phyloP scores from a whole-genome alignment of 352 stramenopile species.

The Phytopythium helicoides region DNA sequence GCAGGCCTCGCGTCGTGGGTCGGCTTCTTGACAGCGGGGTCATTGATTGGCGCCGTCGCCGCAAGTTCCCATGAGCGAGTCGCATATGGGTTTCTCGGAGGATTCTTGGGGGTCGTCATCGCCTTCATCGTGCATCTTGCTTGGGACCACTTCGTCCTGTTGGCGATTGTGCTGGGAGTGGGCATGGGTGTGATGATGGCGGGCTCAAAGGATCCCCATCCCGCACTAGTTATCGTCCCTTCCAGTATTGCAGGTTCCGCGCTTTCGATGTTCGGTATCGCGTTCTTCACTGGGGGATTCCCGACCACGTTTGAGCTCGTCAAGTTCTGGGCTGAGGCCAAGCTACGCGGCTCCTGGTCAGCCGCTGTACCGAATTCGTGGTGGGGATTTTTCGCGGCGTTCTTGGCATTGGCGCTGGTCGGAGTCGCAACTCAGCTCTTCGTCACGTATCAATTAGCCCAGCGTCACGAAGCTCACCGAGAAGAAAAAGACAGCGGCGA shows the following conservation, averaged over 20 bases:
- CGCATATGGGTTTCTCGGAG: constrained; percentile 1
- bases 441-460: no score
- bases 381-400: constrained; percentile 4
- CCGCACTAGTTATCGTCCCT: constrained; percentile 2
- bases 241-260: constrained; percentile 2
- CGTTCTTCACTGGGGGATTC: constrained; percentile 5
- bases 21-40: not conserved
- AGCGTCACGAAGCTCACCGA: no score
- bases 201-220: not conserved
- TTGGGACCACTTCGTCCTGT: constrained; percentile 7
- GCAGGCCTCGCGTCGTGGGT: constrained; percentile 4
- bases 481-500: no score
- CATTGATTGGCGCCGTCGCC: constrained; percentile 1
- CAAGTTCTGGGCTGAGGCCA: constrained; percentile 7
- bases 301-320: constrained; percentile 4
- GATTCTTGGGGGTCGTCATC: constrained; percentile 4
- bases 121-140: constrained; percentile 4
- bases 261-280: not conserved
- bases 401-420: not conserved
- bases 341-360: constrained; percentile 1
- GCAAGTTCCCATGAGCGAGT: not conserved
- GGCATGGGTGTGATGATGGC: not conserved
- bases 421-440: not conserved
- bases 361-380: constrained; percentile 2
- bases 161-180: constrained; percentile 2